phyloP scores from a whole-genome alignment of 176 grass and related monocot genomes.

The Bolboschoenus planiculmis region DNA sequence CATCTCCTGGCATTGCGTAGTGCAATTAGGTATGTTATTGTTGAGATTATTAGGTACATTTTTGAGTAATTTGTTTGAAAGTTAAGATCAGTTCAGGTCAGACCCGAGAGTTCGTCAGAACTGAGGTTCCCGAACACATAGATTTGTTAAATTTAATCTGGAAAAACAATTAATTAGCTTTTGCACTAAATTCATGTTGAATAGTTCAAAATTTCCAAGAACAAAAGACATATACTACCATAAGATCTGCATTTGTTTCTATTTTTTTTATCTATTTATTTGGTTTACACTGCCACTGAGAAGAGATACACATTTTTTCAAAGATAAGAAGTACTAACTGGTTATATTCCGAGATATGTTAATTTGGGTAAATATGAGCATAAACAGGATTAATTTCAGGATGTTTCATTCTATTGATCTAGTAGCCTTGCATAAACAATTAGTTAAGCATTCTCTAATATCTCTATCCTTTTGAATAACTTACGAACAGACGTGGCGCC shows the following conservation, averaged over 20 bases:
- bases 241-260: background rate
- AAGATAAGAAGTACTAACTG: background rate
- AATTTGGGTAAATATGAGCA: background rate
- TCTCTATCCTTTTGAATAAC: background rate
- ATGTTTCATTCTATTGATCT: background rate
- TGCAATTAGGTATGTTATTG: background rate
- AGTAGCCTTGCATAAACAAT: background rate
- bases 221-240: background rate
- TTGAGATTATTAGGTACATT: too few relatives aligned
- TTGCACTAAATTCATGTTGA: background rate
- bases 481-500: slow-evolving; percentile 27
- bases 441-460: background rate
- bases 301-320: background rate
- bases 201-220: background rate
- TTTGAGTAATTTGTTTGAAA: background rate
- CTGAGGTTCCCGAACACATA: too few relatives aligned
- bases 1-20: background rate
- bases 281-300: background rate
- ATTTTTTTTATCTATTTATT: too few relatives aligned
- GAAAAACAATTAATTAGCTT: background rate
- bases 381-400: background rate
- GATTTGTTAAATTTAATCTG: background rate
- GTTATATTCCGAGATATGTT: background rate
- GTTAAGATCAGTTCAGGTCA: background rate
- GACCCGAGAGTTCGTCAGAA: too few relatives aligned